phyloP scores from a whole-genome alignment of 2,329 filamentous ascomycete species.

The Microascus cirrosus region DNA sequence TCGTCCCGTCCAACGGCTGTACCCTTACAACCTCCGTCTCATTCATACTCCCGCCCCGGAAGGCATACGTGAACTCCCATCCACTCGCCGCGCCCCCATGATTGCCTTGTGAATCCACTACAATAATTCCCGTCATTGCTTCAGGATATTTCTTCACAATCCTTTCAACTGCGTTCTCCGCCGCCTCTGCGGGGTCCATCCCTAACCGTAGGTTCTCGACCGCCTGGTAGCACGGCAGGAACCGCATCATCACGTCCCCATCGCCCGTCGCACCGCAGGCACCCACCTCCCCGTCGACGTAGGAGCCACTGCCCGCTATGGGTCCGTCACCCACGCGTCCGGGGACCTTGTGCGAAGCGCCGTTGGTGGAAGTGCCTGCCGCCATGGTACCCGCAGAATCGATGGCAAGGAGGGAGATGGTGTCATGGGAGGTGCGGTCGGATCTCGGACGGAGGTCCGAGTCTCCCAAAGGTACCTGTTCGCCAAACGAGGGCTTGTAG shows the following conservation, averaged over 20 bases:
- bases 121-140: conserved; percentile 36
- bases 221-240: conserved; percentile 46
- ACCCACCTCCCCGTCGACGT: conserved; percentile 40
- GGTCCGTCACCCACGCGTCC: conserved; percentile 45
- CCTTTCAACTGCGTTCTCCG: conserved; percentile 35
- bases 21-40: conserved; percentile 32
- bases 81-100: conserved; percentile 40
- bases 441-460: background rate
- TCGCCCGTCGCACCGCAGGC: conserved; percentile 46
- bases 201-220: conserved; percentile 40
- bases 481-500: conserved; percentile 22
- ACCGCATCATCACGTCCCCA: conserved; percentile 46
- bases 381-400: conserved; percentile 33
- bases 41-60: conserved; percentile 33
- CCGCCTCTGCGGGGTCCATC: conserved; percentile 34
- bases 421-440: conserved; percentile 30
- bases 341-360: conserved; percentile 40
- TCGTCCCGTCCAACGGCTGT: background rate
- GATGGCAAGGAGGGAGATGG: conserved; percentile 40
- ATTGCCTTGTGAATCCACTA: conserved; percentile 33
- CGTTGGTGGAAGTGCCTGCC: conserved; percentile 44
- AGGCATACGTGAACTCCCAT: conserved; percentile 44
- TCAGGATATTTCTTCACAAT: conserved; percentile 36
- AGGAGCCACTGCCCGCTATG: conserved; percentile 41
- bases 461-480: background rate